phyloP scores from a whole-genome alignment of 192 early-diverging fungal genomes.

The Neocallimastix lanati region DNA sequence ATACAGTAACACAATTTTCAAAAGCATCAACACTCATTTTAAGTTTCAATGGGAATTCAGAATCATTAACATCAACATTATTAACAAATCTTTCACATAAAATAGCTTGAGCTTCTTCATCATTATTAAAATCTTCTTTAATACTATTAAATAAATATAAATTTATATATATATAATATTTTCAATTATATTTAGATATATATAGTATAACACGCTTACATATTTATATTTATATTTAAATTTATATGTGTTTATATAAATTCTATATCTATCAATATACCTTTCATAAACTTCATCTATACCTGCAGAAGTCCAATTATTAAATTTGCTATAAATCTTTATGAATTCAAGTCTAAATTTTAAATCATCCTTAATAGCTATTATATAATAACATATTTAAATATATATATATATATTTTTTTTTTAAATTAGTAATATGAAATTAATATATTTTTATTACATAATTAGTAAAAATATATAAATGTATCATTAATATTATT shows the following conservation, averaged over 20 bases:
- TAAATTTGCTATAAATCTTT: background rate
- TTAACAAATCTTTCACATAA: background rate
- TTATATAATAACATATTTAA: too few relatives aligned
- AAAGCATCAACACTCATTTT: background rate
- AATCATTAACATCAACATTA: background rate
- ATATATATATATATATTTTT: too few relatives aligned
- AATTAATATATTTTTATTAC: too few relatives aligned
- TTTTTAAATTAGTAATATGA: too few relatives aligned
- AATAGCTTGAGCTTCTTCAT: background rate
- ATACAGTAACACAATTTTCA: background rate
- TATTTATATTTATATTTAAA: too few relatives aligned
- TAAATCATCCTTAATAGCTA: background rate
- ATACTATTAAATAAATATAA: background rate
- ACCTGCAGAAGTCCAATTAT: background rate
- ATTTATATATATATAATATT: too few relatives aligned
- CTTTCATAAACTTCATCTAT: background rate
- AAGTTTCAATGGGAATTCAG: background rate
- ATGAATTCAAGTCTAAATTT: background rate
- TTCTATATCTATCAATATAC: too few relatives aligned
- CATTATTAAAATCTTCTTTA: background rate
- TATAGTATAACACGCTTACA: too few relatives aligned
- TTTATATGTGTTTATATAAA: too few relatives aligned
- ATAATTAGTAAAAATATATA: too few relatives aligned
- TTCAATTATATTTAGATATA: too few relatives aligned
- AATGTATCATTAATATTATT: too few relatives aligned